Evolutionary conservation across 2,329 filamentous ascomycete genomes (phyloP), one percentile per base, ranked within the genome.

Genomic region (Rhynchosporium graminicola): DNA sequence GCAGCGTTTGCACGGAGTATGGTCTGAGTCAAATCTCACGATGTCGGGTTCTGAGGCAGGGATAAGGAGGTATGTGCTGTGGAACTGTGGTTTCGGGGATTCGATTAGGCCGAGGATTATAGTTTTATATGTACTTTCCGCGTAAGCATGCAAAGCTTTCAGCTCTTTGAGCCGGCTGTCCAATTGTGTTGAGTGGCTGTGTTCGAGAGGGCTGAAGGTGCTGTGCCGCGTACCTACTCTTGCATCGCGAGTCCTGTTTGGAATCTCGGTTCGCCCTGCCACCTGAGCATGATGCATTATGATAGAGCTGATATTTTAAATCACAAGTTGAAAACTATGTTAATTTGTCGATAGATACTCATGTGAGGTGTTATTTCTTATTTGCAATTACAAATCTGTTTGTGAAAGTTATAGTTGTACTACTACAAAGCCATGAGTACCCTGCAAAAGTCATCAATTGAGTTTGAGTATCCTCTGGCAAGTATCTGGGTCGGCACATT

Each of bases 31-130:
- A n/a, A 48, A 47, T 45, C 48, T 62, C 36, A 31, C 46, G 43
- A 28, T 43, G 46, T 33, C 20, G 20, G 50, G 50, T 46, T 57
- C 56, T 58, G 56, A 58, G 57, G 33, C 57, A 40, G 57, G 43
- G 36, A 45, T 42, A 43, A n/a, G 9, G 40, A 36, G 15, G 42
- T 26, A 31, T 42, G 46, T 50, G 46, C 36, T 51, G 8, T 33
- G 46, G n/a, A 42, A 29, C n/a, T 51, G 45, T 43, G 55, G 48
- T 45, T 3, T 45, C 15, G 50, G 45, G 51, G 42, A 46, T 28
- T 47, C 42, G 28, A 60, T 66, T 60, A 64, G 5, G 42, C 64
- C 64, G 64, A 66, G 54, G 29, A 57, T 55, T 46, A 60, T 56
- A 29, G 20, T 59, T 48, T 55, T 46, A 60, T 56, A n/a, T n/a